A percentile compares a stretch with the other conserved stretches of the same genome.
Conservation (phyloP, 2,329 filamentous ascomycete genomes). For the Coleophoma crateriformis region DNA sequence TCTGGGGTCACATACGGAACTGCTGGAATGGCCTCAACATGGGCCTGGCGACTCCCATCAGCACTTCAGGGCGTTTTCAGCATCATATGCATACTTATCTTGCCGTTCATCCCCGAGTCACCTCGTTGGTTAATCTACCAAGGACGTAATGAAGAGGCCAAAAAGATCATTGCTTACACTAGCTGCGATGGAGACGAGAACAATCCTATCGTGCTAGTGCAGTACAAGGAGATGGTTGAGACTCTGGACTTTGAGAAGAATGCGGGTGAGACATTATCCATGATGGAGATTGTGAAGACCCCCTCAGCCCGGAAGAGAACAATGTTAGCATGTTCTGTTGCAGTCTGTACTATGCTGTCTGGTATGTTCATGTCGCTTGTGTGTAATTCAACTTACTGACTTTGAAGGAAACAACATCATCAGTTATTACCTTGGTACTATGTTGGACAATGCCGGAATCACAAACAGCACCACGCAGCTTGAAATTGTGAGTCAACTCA, state of each 20-base stretch:
- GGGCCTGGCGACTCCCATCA: slow-evolving; percentile 28
- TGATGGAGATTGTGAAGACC: slow-evolving; percentile 26
- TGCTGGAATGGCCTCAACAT: slow-evolving; percentile 26
- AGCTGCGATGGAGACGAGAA: background rate
- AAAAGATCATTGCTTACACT: background rate
- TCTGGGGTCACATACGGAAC: slow-evolving; percentile 31
- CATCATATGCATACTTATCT: background rate
- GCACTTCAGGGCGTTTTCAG: background rate
- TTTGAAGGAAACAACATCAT: background rate
- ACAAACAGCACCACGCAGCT: background rate
- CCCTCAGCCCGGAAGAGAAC: background rate
- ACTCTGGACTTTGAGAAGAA: slow-evolving; percentile 36
- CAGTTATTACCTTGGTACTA: background rate
- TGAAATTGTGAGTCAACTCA: background rate
- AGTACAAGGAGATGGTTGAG: background rate
- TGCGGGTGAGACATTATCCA: slow-evolving; percentile 28
- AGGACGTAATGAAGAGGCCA: background rate
- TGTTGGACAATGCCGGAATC: background rate
- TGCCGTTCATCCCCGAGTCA: slow-evolving; percentile 2
- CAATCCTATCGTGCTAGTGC: background rate
- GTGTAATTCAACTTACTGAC: background rate
- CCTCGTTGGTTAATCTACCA: slow-evolving; percentile 1
- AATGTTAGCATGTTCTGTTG: background rate
- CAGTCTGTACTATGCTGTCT: background rate
- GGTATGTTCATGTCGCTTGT: background rate